phyloP scores from a whole-genome alignment of 1,284 basidiomycete genomes.

The Chondrostereum purpureum region DNA sequence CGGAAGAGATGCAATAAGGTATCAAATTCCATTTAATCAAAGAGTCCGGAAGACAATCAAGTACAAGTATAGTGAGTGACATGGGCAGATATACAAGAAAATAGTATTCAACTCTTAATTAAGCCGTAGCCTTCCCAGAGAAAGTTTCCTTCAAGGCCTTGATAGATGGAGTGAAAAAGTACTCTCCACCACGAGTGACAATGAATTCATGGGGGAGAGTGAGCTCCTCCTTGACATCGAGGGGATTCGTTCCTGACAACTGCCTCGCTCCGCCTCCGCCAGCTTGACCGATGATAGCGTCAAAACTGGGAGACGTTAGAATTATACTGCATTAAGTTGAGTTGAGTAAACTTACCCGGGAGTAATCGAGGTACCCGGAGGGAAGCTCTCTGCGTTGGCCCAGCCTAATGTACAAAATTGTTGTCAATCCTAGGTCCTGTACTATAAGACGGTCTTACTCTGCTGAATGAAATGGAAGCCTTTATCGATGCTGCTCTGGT shows the following conservation, averaged over 20 bases:
- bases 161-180: slow-evolving; percentile 38
- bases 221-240: slow-evolving; percentile 21
- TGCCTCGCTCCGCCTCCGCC: slow-evolving; percentile 21
- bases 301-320: slow-evolving; percentile 19
- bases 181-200: slow-evolving; percentile 32
- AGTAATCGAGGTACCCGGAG: slow-evolving; percentile 6
- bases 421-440: neutral
- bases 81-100: neutral
- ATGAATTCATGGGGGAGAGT: slow-evolving; percentile 23
- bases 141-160: slow-evolving; percentile 22
- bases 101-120: neutral
- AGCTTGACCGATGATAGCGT: slow-evolving; percentile 42
- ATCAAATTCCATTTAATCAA: no score
- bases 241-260: slow-evolving; percentile 36
- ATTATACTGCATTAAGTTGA: neutral
- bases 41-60: no score
- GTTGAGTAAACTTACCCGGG: slow-evolving; percentile 2
- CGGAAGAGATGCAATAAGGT: no score
- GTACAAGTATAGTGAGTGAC: no score
- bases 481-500: slow-evolving; percentile 38
- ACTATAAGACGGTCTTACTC: slow-evolving; percentile 16
- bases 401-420: slow-evolving; percentile 20
- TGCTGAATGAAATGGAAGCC: slow-evolving; percentile 46
- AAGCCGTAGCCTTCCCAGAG: neutral
- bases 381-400: slow-evolving; percentile 25